A percentile compares a stretch with the other conserved stretches of the same genome.
Conservation (phyloP, 2,329 filamentous ascomycete genomes). For the Monosporascus ibericus region DNA sequence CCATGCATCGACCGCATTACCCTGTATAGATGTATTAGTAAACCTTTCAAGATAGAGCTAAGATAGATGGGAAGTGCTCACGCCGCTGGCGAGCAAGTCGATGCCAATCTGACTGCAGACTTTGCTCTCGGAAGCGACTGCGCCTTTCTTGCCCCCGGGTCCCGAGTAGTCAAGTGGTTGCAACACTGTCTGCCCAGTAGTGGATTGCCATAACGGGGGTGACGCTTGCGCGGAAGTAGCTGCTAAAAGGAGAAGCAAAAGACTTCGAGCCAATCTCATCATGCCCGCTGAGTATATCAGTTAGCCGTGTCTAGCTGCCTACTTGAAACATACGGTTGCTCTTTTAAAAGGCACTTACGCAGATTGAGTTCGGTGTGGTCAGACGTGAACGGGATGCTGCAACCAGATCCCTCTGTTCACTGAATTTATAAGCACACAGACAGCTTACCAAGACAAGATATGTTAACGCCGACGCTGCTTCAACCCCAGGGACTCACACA, state of each 20-base stretch:
- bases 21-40: slow-evolving; percentile 30
- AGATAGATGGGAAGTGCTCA: slow-evolving; percentile 10
- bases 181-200: slow-evolving; percentile 12
- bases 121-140: slow-evolving; percentile 26
- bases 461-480: too few species aligned
- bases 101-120: slow-evolving; percentile 28
- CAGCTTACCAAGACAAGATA: too few species aligned
- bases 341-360: too few species aligned
- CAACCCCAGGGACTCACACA: too few species aligned
- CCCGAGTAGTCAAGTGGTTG: slow-evolving; percentile 2
- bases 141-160: slow-evolving; percentile 15
- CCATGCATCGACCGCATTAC: slow-evolving; percentile 72
- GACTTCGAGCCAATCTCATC: not conserved
- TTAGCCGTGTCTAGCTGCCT: not conserved
- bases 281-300: not conserved
- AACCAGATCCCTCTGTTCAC: not conserved
- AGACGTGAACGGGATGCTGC: not conserved
- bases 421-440: too few species aligned
- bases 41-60: not conserved
- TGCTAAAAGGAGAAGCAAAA: slow-evolving; percentile 11
- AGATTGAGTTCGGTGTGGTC: too few species aligned
- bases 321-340: not conserved
- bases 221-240: slow-evolving; percentile 6
- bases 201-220: slow-evolving; percentile 12
- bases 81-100: slow-evolving; percentile 22